These are phyloP conservation scores for Aegilops tauschii DNA, from an alignment of 176 grass and related monocot species.

Conservation along the genomic window DNA sequence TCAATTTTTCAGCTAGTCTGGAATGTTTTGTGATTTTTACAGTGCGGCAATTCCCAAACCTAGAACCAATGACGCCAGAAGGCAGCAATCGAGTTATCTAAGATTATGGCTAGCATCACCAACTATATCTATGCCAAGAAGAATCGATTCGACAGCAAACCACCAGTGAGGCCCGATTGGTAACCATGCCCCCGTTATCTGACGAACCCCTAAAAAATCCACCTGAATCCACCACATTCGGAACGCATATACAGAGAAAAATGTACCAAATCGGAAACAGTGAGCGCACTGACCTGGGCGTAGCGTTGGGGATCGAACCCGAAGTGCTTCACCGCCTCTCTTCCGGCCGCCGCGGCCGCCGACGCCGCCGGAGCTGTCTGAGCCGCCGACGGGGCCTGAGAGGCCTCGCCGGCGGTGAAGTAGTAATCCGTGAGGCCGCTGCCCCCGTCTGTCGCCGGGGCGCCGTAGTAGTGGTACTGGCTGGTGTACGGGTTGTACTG, in stretches of 20 bases:
- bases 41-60: background rate
- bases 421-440: constrained; percentile 26
- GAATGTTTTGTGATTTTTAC: background rate
- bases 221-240: background rate
- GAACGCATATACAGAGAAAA: background rate
- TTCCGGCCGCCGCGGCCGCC: background rate
- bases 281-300: constrained; percentile 35
- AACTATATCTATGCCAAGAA: background rate
- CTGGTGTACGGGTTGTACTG: constrained; percentile 25
- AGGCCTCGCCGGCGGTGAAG: constrained; percentile 22
- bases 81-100: background rate
- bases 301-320: constrained; percentile 55
- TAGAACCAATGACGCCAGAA: background rate
- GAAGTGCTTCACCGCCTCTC: constrained; percentile 28
- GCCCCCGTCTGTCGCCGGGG: background rate
- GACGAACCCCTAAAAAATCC: background rate
- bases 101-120: background rate
- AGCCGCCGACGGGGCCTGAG: background rate
- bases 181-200: background rate
- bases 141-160: background rate
- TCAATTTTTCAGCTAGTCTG: background rate
- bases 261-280: background rate
- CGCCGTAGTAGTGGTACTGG: constrained; percentile 27
- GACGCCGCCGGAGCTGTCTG: background rate
- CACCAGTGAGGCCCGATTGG: background rate